A percentile compares a stretch with the other conserved stretches of the same genome.
These are phyloP conservation scores for Cryptococcus sp. DNA, from an alignment of 1,284 basidiomycete genomes.

Conservation along the genomic window DNA sequence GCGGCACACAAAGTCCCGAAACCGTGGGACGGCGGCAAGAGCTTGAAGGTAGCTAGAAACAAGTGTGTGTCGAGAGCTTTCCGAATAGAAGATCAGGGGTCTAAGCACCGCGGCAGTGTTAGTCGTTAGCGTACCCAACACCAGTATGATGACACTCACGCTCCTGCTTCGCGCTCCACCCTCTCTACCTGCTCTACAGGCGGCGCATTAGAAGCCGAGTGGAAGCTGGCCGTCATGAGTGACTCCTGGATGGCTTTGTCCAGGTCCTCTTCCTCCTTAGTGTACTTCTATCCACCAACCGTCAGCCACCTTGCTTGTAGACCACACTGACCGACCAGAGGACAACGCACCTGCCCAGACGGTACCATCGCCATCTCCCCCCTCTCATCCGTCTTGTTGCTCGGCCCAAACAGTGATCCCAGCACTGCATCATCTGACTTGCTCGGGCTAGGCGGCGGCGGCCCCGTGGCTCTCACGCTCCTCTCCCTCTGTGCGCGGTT, in stretches of 20 bases:
- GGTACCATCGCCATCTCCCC: conserved; percentile 32
- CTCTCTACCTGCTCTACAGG: conserved; percentile 21
- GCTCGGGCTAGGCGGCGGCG: conserved; percentile 40
- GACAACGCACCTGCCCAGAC: conserved; percentile 6
- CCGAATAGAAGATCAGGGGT: conserved; percentile 28
- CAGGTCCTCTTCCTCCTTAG: conserved; percentile 41
- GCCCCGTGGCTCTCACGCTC: conserved; percentile 35
- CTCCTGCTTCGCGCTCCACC: conserved; percentile 18
- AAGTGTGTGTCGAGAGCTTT: conserved; percentile 25
- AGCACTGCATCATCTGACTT: conserved; percentile 4
- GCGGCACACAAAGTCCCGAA: conserved; percentile 17
- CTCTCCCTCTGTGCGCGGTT: conserved; percentile 28
- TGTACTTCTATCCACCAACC: conserved; percentile 2
- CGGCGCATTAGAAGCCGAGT: conserved; percentile 25
- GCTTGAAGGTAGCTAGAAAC: conserved; percentile 38
- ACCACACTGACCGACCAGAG: not conserved
- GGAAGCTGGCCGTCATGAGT: conserved; percentile 46
- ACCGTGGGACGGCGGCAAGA: conserved; percentile 38
- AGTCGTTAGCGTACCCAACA: not conserved
- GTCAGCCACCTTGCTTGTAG: not conserved
- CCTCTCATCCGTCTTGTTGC: conserved; percentile 32
- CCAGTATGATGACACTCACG: conserved; percentile 24
- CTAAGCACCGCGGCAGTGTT: conserved; percentile 5
- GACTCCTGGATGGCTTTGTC: conserved; percentile 44
- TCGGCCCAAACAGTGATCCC: conserved; percentile 37